A percentile compares a stretch with the other conserved stretches of the same genome.
Evolutionary conservation across 345 rosid species (phyloP).

Genomic region (Brassica carinata): DNA sequence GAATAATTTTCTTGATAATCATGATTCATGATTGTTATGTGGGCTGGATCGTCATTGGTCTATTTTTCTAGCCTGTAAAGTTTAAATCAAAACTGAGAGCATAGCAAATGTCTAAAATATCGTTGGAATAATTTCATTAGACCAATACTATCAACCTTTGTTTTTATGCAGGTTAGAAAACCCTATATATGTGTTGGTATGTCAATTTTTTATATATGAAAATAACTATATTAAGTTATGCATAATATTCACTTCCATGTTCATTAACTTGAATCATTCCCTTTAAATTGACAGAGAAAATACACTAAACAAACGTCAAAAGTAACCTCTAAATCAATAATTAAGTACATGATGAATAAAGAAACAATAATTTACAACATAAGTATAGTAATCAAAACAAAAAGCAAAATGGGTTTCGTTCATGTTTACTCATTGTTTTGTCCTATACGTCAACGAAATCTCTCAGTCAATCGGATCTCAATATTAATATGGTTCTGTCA

Average conservation of each 20-base stretch:
- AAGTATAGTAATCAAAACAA: conserved; percentile 25
- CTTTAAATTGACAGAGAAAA: background rate
- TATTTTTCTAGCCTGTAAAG: conserved; percentile 37
- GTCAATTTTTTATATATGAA: background rate
- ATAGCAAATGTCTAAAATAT: conserved; percentile 9
- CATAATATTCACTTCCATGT: background rate
- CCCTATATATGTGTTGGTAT: background rate
- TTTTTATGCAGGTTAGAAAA: background rate
- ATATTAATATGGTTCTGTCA: conserved; percentile 20
- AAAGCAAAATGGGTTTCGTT: conserved; percentile 41
- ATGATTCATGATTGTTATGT: conserved; percentile 30
- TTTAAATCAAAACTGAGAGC: conserved; percentile 18
- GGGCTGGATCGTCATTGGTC: conserved; percentile 41
- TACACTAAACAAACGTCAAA: conserved; percentile 9
- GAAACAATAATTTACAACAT: background rate
- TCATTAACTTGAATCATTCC: background rate
- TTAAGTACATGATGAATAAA: background rate
- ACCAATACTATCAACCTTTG: conserved; percentile 4
- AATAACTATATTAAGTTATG: background rate
- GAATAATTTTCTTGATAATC: conserved; percentile 16
- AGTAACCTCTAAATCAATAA: background rate
- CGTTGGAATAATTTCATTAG: background rate
- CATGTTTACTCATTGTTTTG: conserved; percentile 44
- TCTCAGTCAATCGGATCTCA: conserved; percentile 30
- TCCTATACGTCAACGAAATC: conserved; percentile 39